A percentile compares a stretch with the other conserved stretches of the same genome.
These are phyloP conservation scores for Cymbopogon citratus DNA, from an alignment of 176 grass and related monocot species.

Conservation along the genomic window DNA sequence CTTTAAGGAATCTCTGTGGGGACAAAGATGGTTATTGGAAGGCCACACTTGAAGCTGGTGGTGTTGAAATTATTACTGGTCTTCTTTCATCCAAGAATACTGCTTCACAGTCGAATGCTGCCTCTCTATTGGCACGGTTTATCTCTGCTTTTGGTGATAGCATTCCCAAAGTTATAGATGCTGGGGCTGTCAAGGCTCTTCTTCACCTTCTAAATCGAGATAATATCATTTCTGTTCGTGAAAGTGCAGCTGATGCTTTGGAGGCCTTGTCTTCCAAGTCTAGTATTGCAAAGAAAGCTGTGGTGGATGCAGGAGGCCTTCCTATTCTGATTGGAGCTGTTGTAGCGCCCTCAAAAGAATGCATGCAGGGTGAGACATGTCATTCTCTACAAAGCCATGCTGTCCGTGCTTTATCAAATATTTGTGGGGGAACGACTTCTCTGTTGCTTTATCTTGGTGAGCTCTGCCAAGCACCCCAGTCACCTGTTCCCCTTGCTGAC, in stretches of 20 bases:
- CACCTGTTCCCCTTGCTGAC: constrained; percentile 58
- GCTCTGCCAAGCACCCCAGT: constrained; percentile 52
- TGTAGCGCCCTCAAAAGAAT: constrained; percentile 92
- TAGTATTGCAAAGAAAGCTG: constrained; percentile 82
- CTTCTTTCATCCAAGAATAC: constrained; percentile 89
- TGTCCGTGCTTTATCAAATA: constrained; percentile 80
- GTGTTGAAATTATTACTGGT: constrained; percentile 91
- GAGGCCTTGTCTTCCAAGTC: constrained; percentile 87
- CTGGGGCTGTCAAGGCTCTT: constrained; percentile 77
- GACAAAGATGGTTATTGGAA: constrained; percentile 95
- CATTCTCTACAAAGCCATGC: constrained; percentile 81
- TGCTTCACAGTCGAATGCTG: constrained; percentile 89
- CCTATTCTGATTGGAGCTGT: constrained; percentile 87
- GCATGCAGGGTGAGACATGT: constrained; percentile 82
- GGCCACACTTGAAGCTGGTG: constrained; percentile 85
- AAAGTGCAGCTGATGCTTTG: constrained; percentile 96
- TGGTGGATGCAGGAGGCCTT: constrained; percentile 89
- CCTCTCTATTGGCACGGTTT: constrained; percentile 85
- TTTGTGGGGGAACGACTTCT: constrained; percentile 75
- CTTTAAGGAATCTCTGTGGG: constrained; percentile 90
- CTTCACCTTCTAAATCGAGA: constrained; percentile 74
- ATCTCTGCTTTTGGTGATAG: constrained; percentile 84
- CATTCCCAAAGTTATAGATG: constrained; percentile 75
- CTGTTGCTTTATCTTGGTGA: constrained; percentile 86
- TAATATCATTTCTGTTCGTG: constrained; percentile 82